Base-by-base conservation (phyloP, 352 stramenopile genomes). In the Plasmopara halstedii region DNA sequence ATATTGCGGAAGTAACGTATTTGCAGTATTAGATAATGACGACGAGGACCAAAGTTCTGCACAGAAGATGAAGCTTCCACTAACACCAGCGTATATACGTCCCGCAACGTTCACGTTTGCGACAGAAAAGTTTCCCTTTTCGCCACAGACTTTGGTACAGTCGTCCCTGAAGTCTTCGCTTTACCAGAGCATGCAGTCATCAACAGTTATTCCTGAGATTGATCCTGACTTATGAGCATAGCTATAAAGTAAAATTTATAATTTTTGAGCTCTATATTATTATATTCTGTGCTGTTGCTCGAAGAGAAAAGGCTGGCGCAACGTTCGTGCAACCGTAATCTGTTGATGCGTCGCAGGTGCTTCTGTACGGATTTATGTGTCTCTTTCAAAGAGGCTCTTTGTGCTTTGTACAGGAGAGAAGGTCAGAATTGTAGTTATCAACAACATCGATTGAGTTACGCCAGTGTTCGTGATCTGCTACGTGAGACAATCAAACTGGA, bases 201-300 rank as follows among this genome's bases (percentile, higher is more conserved):
- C 43, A 37, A 37, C 15, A 14, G 37, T 47, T 2, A 48, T 27
- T 18, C 39, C 23, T 22, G 67, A 62, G 5, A 82, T 86, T 13
- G 72, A 89, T 26, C 70, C 70, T 1, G 72, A 89, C 46, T 69
- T 89, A 62, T n/a, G n/a, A n/a, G n/a, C n/a, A n/a, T n/a, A n/a
- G n/a, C n/a, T n/a, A n/a, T 86, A 35, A 17, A 35, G 13, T 17
- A 13, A 35, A 29, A 29, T 6, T 29, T 11, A 10, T 4, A 29
- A 6, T 29, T 29, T 37, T 27, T 9, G 23, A 20, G 35, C 23
- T 35, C 15, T 25, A 23, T 32, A 20, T 17, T 10, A 27, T 8
- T 13, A 27, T 33, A 17, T 35, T 19, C 20, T 17, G 26, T 8
- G n/a, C n/a, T n/a, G n/a, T n/a, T n/a, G n/a, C n/a, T n/a, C n/a